Base-by-base conservation (phyloP, 2,329 filamentous ascomycete species). In the Trichoderma gracile region DNA sequence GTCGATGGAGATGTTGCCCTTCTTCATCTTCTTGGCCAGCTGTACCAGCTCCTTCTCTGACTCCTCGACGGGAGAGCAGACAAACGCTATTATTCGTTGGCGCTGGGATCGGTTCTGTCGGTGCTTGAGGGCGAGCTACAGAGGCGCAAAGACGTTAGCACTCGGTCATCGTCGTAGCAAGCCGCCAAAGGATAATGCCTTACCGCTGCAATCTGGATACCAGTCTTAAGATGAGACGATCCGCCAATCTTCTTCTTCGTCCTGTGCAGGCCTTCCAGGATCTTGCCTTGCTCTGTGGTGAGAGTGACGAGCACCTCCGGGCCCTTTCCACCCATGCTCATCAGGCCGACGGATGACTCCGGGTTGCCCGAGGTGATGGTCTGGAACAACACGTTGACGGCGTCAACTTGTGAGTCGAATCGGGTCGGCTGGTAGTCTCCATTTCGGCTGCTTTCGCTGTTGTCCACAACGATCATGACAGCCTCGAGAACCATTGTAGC, bases 391-490 rank as follows among this genome's bases (percentile, higher is more conserved):
- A 97, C 89, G 79, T 91, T 95, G 73, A 96, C 92, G 64, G 94
- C 93, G 79, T 99, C 95, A 71, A 92, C 86, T 84, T 99, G 95
- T 72, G 95, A 93, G 80, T 97, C 93, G 84, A 93, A 99, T 79
- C 95, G 88, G 70, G 93, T 96, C 65, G 95, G 94, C 75, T 91
- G 90, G 78, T 84, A 85, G 78, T 99, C 95, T 76, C 96, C 95
- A 80, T 99, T 99, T 77, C 95, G 89, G 83, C 92, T 96, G 82
- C 91, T 93, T 83, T 99, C 95, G 83, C 93, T 97, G 85, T 98
- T 99, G 86, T 99, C 95, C 74, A 98, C 92, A 85, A 98, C 89
- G 79, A 99, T 92, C 93, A 99, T 98, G 68, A 96, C 96, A 82
- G 95, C 96, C 88, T 99, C 95, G 80, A 99, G 89, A 80, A 89